Conservation (phyloP, 2,329 filamentous ascomycete genomes). For the Penicillium polonicum region DNA sequence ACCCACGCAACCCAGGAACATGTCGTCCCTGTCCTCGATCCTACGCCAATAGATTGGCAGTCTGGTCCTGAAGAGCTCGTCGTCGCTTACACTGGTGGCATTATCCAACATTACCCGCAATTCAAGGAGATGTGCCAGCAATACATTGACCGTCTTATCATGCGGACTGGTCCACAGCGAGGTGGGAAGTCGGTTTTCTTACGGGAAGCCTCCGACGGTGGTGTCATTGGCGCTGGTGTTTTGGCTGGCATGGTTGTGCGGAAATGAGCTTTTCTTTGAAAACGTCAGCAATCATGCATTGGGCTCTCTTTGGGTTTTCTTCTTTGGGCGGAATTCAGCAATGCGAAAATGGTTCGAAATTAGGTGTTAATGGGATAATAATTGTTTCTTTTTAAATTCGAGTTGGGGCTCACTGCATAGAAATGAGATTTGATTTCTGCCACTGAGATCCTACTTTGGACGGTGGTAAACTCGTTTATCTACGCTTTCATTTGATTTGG, state of each 20-base stretch:
- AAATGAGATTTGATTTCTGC: slow-evolving; percentile 14
- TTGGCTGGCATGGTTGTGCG: slow-evolving; percentile 50
- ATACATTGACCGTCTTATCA: slow-evolving; percentile 61
- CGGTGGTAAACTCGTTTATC: not conserved
- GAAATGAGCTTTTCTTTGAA: slow-evolving; percentile 11
- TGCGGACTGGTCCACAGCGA: slow-evolving; percentile 46
- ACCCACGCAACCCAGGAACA: slow-evolving; percentile 25
- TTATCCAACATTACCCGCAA: slow-evolving; percentile 75
- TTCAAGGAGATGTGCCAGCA: slow-evolving; percentile 68
- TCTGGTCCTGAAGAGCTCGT: slow-evolving; percentile 61
- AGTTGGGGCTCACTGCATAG: slow-evolving; percentile 13
- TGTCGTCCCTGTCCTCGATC: slow-evolving; percentile 40
- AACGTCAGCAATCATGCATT: not conserved
- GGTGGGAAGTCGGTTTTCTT: slow-evolving; percentile 53
- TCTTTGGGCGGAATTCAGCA: slow-evolving; percentile 7
- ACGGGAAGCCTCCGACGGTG: slow-evolving; percentile 53
- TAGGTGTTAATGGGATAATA: slow-evolving; percentile 59
- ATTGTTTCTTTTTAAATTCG: slow-evolving; percentile 44
- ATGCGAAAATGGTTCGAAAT: slow-evolving; percentile 11
- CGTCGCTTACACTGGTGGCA: slow-evolving; percentile 76
- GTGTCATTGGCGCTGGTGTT: slow-evolving; percentile 57
- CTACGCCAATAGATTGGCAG: slow-evolving; percentile 40
- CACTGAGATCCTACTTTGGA: not conserved
- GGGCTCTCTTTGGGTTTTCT: not conserved
- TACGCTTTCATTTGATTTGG: not conserved